A percentile compares a stretch with the other conserved stretches of the same genome.
phyloP scores from a whole-genome alignment of 495 filamentous ascomycete species.

The Annulohypoxylon maeteangense region DNA sequence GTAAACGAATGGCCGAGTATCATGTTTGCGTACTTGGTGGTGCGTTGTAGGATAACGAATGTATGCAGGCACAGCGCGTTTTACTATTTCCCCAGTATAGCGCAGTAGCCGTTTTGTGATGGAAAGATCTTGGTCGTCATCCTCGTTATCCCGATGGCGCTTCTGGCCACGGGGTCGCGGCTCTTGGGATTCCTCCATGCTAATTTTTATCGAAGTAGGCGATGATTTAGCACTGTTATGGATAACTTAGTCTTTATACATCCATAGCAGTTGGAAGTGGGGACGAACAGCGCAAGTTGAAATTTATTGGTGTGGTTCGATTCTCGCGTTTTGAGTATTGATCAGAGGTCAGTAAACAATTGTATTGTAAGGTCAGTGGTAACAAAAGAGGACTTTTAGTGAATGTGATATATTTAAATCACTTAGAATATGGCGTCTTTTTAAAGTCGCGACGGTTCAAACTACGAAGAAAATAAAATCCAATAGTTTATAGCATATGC shows the following conservation, averaged over 20 bases:
- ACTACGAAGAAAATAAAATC: neutral
- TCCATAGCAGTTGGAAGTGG: no score
- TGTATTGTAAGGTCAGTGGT: no score
- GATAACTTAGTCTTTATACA: no score
- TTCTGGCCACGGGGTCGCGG: neutral
- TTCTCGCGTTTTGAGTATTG: no score
- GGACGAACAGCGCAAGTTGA: no score
- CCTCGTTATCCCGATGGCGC: neutral
- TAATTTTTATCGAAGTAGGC: neutral
- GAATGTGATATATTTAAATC: neutral
- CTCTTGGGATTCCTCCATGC: neutral
- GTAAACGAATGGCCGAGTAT: neutral
- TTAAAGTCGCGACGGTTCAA: neutral
- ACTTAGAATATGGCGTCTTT: neutral
- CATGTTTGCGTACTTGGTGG: neutral
- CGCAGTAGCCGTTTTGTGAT: conserved; percentile 5
- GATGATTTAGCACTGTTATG: neutral
- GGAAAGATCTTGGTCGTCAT: neutral
- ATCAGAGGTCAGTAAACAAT: no score
- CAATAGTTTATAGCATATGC: neutral
- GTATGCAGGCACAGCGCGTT: no score
- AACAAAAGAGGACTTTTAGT: no score
- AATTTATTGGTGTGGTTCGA: no score
- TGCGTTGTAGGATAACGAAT: no score
- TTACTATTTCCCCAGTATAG: no score